phyloP scores from a whole-genome alignment of 1,284 basidiomycete species.

The Leccinum cinnamomeum region DNA sequence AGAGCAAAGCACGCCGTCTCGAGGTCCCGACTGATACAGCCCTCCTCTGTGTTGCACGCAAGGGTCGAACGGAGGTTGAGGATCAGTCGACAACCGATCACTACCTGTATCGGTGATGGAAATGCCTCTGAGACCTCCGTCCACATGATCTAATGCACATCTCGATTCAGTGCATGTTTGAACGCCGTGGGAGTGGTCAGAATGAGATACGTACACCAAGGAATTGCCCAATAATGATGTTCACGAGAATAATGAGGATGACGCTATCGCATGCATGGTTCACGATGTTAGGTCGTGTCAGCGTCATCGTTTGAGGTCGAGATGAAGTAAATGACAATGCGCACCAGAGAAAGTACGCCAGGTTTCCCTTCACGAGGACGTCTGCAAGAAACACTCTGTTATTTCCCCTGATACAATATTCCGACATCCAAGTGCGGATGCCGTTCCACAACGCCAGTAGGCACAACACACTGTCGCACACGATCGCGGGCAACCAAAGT shows the following conservation, averaged over 20 bases:
- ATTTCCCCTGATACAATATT: background rate
- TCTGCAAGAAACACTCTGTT: slow-evolving; percentile 8
- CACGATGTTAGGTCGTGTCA: background rate
- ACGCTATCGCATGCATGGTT: slow-evolving; percentile 8
- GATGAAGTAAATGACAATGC: background rate
- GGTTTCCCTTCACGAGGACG: slow-evolving; percentile 17
- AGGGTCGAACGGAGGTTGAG: slow-evolving; percentile 9
- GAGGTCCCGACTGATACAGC: background rate
- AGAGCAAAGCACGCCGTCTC: background rate
- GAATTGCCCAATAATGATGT: slow-evolving; percentile 4
- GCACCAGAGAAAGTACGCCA: slow-evolving; percentile 23
- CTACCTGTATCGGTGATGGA: background rate
- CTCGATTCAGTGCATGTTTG: background rate
- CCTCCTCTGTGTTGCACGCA: background rate
- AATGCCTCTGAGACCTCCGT: background rate
- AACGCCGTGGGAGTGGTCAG: background rate
- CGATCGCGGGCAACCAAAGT: slow-evolving; percentile 22
- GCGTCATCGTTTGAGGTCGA: background rate
- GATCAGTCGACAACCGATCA: slow-evolving; percentile 11
- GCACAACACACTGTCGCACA: slow-evolving; percentile 15
- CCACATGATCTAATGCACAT: slow-evolving; percentile 6
- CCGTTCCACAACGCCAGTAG: slow-evolving; percentile 18
- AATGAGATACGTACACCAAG: slow-evolving; percentile 12
- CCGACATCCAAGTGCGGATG: slow-evolving; percentile 10
- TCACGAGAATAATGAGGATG: slow-evolving; percentile 7